A percentile compares a stretch with the other conserved stretches of the same genome.
Evolutionary conservation across 2,329 filamentous ascomycete genomes (phyloP).

Genomic region (Triangularia verruculosa): DNA sequence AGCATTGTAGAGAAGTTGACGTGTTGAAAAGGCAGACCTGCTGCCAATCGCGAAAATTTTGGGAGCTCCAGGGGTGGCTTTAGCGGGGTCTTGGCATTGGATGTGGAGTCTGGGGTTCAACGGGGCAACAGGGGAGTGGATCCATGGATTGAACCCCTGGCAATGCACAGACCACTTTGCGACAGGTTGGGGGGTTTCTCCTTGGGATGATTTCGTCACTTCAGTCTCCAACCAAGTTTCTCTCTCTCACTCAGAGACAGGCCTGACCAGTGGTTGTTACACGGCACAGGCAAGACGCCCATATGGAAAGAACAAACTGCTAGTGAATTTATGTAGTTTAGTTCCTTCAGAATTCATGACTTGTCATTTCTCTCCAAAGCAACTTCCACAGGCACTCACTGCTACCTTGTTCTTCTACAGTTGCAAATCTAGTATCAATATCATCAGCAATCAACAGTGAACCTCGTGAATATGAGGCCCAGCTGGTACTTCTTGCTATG

Average conservation of each 20-base stretch:
- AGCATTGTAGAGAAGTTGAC: conserved; percentile 67
- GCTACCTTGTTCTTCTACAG: too few relatives aligned
- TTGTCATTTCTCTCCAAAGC: not conserved
- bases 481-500: conserved; percentile 14
- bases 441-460: not conserved
- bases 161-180: not conserved
- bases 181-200: not conserved
- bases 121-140: not conserved
- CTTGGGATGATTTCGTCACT: not conserved
- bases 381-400: not conserved
- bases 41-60: conserved; percentile 17
- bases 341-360: not conserved
- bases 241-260: not conserved
- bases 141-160: too few relatives aligned
- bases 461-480: conserved; percentile 10
- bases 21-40: too few relatives aligned
- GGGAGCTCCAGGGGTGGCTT: not conserved
- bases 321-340: not conserved
- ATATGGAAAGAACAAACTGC: not conserved
- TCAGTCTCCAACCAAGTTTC: not conserved
- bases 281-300: not conserved
- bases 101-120: conserved; percentile 1
- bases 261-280: not conserved
- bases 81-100: not conserved
- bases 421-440: not conserved